A percentile compares a stretch with the other conserved stretches of the same genome.
These are phyloP conservation scores for Licmophora abbreviata DNA, from an alignment of 108 stramenopile species.

Conservation along the genomic window DNA sequence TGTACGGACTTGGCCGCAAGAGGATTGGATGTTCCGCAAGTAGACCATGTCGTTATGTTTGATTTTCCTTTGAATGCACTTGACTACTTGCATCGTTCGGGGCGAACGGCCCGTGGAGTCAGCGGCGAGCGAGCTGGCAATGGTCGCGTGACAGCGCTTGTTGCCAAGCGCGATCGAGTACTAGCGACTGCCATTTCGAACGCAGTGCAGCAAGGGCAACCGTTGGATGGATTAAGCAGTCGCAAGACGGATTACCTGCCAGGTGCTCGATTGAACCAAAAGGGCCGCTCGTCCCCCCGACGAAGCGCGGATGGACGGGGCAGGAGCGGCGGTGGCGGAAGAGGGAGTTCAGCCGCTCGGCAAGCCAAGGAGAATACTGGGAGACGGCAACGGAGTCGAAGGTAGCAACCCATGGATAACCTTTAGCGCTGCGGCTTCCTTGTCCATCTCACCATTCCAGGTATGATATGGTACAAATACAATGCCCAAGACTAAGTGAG, in stretches of 20 bases:
- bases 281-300: no score
- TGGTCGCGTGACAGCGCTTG: conserved; percentile 79
- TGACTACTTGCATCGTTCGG: conserved; percentile 88
- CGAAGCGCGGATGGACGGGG: no score
- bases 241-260: conserved; percentile 79
- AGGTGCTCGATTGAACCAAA: neutral
- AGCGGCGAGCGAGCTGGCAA: conserved; percentile 25
- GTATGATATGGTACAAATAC: no score
- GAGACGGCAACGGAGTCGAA: conserved; percentile 4
- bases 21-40: conserved; percentile 84
- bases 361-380: neutral
- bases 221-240: conserved; percentile 68
- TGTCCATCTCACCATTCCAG: no score
- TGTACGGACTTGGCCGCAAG: conserved; percentile 87
- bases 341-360: neutral
- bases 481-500: no score
- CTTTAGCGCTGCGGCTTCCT: no score
- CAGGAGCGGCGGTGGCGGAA: neutral
- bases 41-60: conserved; percentile 88
- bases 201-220: conserved; percentile 68
- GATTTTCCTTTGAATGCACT: conserved; percentile 88
- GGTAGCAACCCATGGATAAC: neutral
- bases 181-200: conserved; percentile 78
- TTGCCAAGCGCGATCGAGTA: conserved; percentile 80
- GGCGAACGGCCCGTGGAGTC: conserved; percentile 81